Evolutionary conservation across 768 basidiomycete species (phyloP), one percentile per base, ranked within the genome.

Genomic region (Mycena kentingensis): DNA sequence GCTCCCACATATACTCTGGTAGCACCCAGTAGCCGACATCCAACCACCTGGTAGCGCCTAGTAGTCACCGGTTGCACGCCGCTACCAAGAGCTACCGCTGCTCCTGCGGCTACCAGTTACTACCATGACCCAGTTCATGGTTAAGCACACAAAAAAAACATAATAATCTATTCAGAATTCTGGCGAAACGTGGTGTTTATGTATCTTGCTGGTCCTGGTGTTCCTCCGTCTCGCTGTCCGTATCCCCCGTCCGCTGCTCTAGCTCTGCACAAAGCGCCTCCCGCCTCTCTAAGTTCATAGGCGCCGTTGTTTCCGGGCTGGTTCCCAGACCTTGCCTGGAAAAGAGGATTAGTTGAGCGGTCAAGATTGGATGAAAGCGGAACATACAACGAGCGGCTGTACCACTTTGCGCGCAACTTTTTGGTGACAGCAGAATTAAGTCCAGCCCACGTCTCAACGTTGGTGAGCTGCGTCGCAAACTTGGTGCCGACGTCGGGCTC

Each of bases 361-460:
- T 13, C 28, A 41, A 13, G 24, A 24, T 5, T 15, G 13, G 26
- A 8, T 24, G 16, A 12, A 11, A 12, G 15, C 25, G 3, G 5
- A 49, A 54, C 47, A 15, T 22, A 55, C 53, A 35, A 37, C 3
- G 43, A 39, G 2, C 36, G 47, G 8, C 22, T 10, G 24, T 43
- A 44, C 53, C 53, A 55, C 3, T 38, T 49, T 3, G 19, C 32
- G 2, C 53, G 48, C 10, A 55, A 21, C 4, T 49, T 55, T 22
- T 41, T 21, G 32, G 28, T 28, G 4, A 49, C 41, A 0, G 29
- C 18, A 3, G 22, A 15, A n/a, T 46, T 39, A 2, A 46, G 6
- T 4, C 29, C 15, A 7, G 13, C 46, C 54, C 54, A 55, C 15
- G 7, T n/a, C 22, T 49, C 44, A 26, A 38, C 31, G 13, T 55